Conservation (phyloP, 1,139 yeast genomes). For the Groenewaldozyma sp. region DNA sequence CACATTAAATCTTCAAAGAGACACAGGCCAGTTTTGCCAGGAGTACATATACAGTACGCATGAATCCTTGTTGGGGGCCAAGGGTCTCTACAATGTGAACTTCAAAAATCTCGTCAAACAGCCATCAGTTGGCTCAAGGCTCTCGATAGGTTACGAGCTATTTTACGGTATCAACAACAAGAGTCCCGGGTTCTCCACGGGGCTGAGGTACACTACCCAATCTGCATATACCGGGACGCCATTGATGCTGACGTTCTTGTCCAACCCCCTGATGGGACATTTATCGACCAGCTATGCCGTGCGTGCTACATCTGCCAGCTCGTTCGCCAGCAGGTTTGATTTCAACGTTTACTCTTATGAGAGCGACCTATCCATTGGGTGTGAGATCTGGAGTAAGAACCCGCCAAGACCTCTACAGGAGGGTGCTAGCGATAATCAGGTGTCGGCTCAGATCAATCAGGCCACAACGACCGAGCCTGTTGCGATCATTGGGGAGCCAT, state of each 20-base stretch:
- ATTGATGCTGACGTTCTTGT: conserved; percentile 72
- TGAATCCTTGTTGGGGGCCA: conserved; percentile 76
- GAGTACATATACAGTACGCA: conserved; percentile 84
- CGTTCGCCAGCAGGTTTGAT: conserved; percentile 79
- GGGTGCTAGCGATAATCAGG: conserved; percentile 3
- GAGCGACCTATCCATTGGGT: conserved; percentile 78
- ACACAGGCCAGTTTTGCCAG: conserved; percentile 54
- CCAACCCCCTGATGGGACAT: conserved; percentile 88
- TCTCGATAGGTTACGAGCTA: conserved; percentile 74
- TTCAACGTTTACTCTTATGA: conserved; percentile 87
- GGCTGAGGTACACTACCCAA: conserved; percentile 75
- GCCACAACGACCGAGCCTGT: neutral
- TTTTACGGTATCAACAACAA: conserved; percentile 83
- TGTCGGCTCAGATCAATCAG: neutral
- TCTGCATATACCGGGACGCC: conserved; percentile 87
- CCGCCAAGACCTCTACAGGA: conserved; percentile 10
- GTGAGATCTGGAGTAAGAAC: conserved; percentile 56
- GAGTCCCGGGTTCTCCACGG: conserved; percentile 63
- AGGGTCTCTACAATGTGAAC: conserved; percentile 68
- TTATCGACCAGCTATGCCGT: conserved; percentile 83
- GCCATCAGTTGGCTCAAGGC: conserved; percentile 35
- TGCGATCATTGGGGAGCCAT: neutral
- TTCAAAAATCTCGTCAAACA: conserved; percentile 15
- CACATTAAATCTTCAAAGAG: conserved; percentile 65
- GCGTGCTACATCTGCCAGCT: conserved; percentile 64